Base-by-base conservation (phyloP, 495 filamentous ascomycete species). In the Saxispiralis lemnorum region DNA sequence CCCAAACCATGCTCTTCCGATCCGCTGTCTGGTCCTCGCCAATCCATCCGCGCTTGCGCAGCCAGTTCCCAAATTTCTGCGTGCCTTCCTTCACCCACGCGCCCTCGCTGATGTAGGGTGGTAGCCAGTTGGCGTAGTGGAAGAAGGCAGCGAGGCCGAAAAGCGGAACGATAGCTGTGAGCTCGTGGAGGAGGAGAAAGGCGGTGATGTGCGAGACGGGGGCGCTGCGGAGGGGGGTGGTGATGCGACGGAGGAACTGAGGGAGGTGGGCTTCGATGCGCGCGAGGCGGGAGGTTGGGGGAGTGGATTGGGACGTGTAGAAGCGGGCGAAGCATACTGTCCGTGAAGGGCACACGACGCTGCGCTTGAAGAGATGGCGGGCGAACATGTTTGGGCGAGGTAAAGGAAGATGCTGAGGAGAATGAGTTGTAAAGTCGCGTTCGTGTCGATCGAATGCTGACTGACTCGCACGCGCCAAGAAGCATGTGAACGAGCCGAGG, bases 181-280 rank as follows among this genome's bases (percentile, higher is more conserved):
- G 45, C 58, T 97, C 89, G 66, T 97, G 89, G 0, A 97, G 71
- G 33, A 94, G 63, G 9, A 97, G 63, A 59, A 97, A 97, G 2
- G 89, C 73, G 6, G 76, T 75, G 32, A 94, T 66, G 62, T 94
- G 84, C 2, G 82, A 81, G 17, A 84, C 49, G 0, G 89, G 88
- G 9, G 85, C 86, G 38, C 67, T 64, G 44, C 76, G 68, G 9
- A 97, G 68, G 14, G 74, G 73, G 30, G 61, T 60, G 31, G 80
- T 77, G 60, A 81, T 83, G 33, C 60, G 61, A 17, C 69, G 78
- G 14, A 93, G 67, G 53, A 72, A 73, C 24, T 44, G 59, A 1
- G 75, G 74, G 14, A 75, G 70, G 16, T 68, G 66, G 43, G 73
- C 59, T 50, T 79, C 67, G 58, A 83, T 63, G 51, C 69, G 72